These are phyloP conservation scores for Vitis amurensis DNA, from an alignment of 164 flowering plant genomes.

Conservation along the genomic window DNA sequence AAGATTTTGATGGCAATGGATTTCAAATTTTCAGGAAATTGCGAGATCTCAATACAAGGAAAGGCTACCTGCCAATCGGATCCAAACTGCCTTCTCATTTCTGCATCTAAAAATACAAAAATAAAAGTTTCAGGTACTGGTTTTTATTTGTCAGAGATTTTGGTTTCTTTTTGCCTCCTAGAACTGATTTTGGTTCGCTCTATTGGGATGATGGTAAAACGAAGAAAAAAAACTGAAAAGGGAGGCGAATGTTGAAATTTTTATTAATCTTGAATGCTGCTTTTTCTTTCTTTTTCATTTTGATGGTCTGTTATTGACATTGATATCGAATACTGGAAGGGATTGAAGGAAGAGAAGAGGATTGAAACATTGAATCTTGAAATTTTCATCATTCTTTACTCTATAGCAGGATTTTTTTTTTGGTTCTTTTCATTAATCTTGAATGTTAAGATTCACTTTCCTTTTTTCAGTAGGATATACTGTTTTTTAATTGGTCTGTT, in stretches of 20 bases:
- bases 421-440: no score
- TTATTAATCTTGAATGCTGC: no score
- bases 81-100: conserved; percentile 35
- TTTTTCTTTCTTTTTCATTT: background rate
- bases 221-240: no score
- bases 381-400: no score
- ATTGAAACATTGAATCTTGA: no score
- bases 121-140: conserved; percentile 51
- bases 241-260: no score
- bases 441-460: background rate
- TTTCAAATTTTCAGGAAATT: conserved; percentile 42
- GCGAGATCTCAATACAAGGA: conserved; percentile 47
- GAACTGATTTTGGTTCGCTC: background rate
- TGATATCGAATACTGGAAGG: no score
- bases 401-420: no score
- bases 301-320: background rate
- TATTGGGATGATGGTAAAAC: no score
- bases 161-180: no score
- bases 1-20: no score
- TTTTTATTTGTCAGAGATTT: background rate
- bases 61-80: conserved; percentile 34
- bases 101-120: conserved; percentile 30
- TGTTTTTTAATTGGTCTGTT: background rate
- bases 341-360: no score
- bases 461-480: background rate